phyloP scores from a whole-genome alignment of 805 yeast genomes.

The Candida koratica region DNA sequence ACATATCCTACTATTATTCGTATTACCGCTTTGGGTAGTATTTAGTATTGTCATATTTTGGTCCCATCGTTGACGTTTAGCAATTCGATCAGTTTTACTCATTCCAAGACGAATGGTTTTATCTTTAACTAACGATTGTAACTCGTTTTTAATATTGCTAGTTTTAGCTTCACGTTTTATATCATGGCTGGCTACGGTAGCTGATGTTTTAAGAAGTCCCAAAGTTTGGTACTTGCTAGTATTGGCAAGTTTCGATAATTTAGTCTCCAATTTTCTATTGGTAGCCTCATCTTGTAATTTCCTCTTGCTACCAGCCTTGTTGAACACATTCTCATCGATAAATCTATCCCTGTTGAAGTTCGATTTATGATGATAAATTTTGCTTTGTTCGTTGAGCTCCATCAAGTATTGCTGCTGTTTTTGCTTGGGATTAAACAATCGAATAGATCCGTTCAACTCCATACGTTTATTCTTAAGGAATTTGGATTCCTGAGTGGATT shows the following conservation, averaged over 20 bases:
- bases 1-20: neutral
- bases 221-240: slow-evolving; percentile 19
- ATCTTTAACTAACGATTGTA: slow-evolving; percentile 7
- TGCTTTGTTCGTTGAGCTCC: slow-evolving; percentile 22
- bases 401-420: slow-evolving; percentile 9
- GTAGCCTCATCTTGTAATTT: slow-evolving; percentile 26
- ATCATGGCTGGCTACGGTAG: neutral
- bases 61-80: slow-evolving; percentile 12
- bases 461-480: slow-evolving; percentile 46
- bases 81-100: slow-evolving; percentile 11
- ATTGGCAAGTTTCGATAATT: slow-evolving; percentile 21
- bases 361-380: slow-evolving; percentile 19
- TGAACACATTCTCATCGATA: slow-evolving; percentile 44
- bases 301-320: slow-evolving; percentile 35
- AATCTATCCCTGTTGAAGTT: slow-evolving; percentile 33
- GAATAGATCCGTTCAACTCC: slow-evolving; percentile 65
- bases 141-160: neutral
- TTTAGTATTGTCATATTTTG: slow-evolving; percentile 5
- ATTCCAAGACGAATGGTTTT: slow-evolving; percentile 13
- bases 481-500: slow-evolving; percentile 12
- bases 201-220: slow-evolving; percentile 15
- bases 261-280: slow-evolving; percentile 35
- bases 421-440: slow-evolving; percentile 43
- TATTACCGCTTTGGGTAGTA: neutral
- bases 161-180: slow-evolving; percentile 5